Evolutionary conservation across 2,329 filamentous ascomycete species (phyloP).

Genomic region (Arthrinium phaeospermum): DNA sequence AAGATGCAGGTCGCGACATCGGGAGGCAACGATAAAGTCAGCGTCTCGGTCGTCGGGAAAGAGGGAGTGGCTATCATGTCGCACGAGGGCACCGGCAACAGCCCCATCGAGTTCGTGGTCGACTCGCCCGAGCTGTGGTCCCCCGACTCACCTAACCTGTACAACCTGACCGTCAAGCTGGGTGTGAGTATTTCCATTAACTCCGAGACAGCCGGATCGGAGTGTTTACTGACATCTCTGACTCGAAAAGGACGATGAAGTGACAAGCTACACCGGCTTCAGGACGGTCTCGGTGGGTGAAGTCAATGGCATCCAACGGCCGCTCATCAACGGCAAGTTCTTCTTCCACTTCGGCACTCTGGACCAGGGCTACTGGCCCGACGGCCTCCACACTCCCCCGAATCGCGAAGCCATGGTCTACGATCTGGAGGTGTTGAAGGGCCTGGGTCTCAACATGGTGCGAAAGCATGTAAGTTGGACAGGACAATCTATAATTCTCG

Average conservation of each 20-base stretch:
- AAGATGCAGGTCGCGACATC: slow-evolving; percentile 60
- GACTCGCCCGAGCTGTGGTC: slow-evolving; percentile 66
- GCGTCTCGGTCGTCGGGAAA: slow-evolving; percentile 43
- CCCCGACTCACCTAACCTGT: slow-evolving; percentile 65
- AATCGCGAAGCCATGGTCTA: slow-evolving; percentile 71
- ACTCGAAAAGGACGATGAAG: slow-evolving; percentile 48
- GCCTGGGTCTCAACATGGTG: slow-evolving; percentile 71
- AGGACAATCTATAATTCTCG: background rate
- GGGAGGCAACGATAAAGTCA: slow-evolving; percentile 38
- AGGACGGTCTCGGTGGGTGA: slow-evolving; percentile 63
- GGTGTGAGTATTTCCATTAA: slow-evolving; percentile 26
- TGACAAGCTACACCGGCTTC: slow-evolving; percentile 73
- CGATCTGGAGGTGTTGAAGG: slow-evolving; percentile 68
- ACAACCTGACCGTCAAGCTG: slow-evolving; percentile 62
- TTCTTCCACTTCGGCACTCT: slow-evolving; percentile 71
- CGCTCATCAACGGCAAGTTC: slow-evolving; percentile 72
- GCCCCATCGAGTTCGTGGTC: slow-evolving; percentile 60
- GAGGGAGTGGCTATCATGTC: slow-evolving; percentile 49
- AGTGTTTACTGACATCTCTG: background rate
- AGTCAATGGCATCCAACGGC: slow-evolving; percentile 64
- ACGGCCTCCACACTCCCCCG: slow-evolving; percentile 70
- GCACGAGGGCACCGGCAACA: slow-evolving; percentile 51
- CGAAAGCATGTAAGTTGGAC: slow-evolving; percentile 66
- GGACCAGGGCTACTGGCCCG: slow-evolving; percentile 75
- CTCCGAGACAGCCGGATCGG: background rate